A percentile compares a stretch with the other conserved stretches of the same genome.
phyloP scores from a whole-genome alignment of 176 grass and related monocot genomes.

The Themeda triandra region DNA sequence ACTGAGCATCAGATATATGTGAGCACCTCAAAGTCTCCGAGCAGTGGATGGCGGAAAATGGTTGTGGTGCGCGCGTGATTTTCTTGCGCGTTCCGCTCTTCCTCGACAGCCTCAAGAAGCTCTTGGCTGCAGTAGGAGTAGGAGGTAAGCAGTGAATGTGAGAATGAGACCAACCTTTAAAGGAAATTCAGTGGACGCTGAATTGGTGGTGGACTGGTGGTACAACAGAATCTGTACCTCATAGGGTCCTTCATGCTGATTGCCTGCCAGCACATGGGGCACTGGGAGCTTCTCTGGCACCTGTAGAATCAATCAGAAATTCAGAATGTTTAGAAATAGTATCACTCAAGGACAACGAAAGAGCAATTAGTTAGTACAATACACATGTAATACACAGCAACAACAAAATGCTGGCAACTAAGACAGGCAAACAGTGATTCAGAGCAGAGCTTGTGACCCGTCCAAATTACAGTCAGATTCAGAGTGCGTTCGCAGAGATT shows the following conservation, averaged over 20 bases:
- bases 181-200: not conserved
- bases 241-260: conserved; percentile 89
- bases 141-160: not conserved
- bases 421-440: not conserved
- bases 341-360: too few species aligned
- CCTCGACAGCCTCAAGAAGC: conserved; percentile 71
- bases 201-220: not conserved
- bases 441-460: not conserved
- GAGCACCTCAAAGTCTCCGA: conserved; percentile 79
- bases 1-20: conserved; percentile 20
- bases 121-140: conserved; percentile 56
- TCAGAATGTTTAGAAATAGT: not conserved
- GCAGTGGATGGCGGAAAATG: conserved; percentile 60
- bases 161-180: not conserved
- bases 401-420: not conserved
- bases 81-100: conserved; percentile 56
- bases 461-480: not conserved
- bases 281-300: conserved; percentile 94
- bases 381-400: not conserved
- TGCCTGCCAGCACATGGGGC: conserved; percentile 90
- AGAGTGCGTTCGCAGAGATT: not conserved
- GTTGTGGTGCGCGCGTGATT: conserved; percentile 41
- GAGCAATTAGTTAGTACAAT: not conserved
- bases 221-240: conserved; percentile 35
- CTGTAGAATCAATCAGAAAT: conserved; percentile 1